Evolutionary conservation across 2,329 filamentous ascomycete species (phyloP).

Genomic region (Fusarium coicis): DNA sequence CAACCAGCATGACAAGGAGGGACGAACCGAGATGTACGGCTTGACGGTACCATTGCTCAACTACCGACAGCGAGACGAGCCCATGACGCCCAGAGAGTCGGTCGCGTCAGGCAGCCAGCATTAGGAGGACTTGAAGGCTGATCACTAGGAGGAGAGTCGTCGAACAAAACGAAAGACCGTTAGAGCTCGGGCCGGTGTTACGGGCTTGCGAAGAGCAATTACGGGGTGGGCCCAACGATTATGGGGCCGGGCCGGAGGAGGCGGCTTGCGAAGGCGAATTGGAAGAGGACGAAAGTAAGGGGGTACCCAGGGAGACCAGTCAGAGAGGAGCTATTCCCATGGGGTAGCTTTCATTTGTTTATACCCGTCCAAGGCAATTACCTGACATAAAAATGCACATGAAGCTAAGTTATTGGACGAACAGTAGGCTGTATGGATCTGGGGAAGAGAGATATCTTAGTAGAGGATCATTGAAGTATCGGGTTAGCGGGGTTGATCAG

Average conservation of each 20-base stretch:
- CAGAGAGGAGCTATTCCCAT: slow-evolving; percentile 16
- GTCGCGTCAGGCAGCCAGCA: slow-evolving; percentile 27
- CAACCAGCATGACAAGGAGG: slow-evolving; percentile 82
- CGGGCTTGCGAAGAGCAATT: slow-evolving; percentile 6
- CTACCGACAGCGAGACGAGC: slow-evolving; percentile 47
- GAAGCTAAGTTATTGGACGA: background rate
- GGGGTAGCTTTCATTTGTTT: slow-evolving; percentile 24
- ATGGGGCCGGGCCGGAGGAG: slow-evolving; percentile 19
- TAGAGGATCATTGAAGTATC: background rate
- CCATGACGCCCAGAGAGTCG: slow-evolving; percentile 42
- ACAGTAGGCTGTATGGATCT: background rate
- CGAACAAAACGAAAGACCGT: background rate
- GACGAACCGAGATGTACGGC: slow-evolving; percentile 84
- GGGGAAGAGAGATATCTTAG: slow-evolving; percentile 6
- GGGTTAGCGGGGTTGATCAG: background rate
- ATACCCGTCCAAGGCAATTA: slow-evolving; percentile 29
- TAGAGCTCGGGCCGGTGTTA: slow-evolving; percentile 1
- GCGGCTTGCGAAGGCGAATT: slow-evolving; percentile 20
- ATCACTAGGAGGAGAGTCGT: background rate
- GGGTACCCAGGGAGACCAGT: background rate
- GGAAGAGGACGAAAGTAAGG: slow-evolving; percentile 8
- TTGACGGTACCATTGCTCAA: slow-evolving; percentile 82
- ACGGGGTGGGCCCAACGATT: slow-evolving; percentile 4
- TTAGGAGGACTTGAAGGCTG: slow-evolving; percentile 14
- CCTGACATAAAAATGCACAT: slow-evolving; percentile 6